phyloP scores from a whole-genome alignment of 208 protist species.

The Naegleria lovaniensis region DNA sequence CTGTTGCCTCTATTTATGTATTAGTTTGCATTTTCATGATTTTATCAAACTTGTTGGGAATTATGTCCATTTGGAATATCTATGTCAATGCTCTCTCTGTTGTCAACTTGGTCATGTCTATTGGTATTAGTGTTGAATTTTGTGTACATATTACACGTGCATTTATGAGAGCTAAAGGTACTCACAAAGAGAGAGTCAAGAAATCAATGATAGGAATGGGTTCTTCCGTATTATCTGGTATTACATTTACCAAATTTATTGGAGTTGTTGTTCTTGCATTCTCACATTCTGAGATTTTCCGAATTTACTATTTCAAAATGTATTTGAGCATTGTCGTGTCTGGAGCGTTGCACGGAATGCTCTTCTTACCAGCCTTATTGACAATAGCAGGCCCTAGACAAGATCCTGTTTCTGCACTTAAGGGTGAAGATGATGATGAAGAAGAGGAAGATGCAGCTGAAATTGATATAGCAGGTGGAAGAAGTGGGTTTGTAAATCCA shows the following conservation, averaged over 20 bases:
- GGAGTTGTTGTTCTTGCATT: slow-evolving; percentile 54
- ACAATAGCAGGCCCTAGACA: neutral
- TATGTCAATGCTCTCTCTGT: slow-evolving; percentile 56
- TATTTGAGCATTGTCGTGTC: slow-evolving; percentile 55
- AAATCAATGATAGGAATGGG: slow-evolving; percentile 39
- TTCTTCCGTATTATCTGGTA: slow-evolving; percentile 44
- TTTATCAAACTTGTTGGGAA: slow-evolving; percentile 43
- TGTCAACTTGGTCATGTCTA: slow-evolving; percentile 57
- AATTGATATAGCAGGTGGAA: neutral
- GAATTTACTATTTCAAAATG: slow-evolving; percentile 57
- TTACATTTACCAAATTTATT: slow-evolving; percentile 55
- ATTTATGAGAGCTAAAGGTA: slow-evolving; percentile 26
- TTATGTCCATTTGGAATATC: slow-evolving; percentile 55
- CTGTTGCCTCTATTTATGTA: slow-evolving; percentile 43
- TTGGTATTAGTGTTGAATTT: slow-evolving; percentile 62
- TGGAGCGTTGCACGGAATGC: slow-evolving; percentile 46
- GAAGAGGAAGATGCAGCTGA: neutral
- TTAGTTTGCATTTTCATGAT: slow-evolving; percentile 46
- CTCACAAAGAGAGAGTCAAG: neutral
- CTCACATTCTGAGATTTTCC: slow-evolving; percentile 42
- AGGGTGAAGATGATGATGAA: neutral
- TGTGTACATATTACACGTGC: slow-evolving; percentile 54
- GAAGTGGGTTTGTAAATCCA: neutral
- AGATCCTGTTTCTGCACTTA: neutral
- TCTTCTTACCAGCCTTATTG: slow-evolving; percentile 51